These are phyloP conservation scores for Eustoma russellianum DNA, from an alignment of 257 asterid species.

Conservation along the genomic window DNA sequence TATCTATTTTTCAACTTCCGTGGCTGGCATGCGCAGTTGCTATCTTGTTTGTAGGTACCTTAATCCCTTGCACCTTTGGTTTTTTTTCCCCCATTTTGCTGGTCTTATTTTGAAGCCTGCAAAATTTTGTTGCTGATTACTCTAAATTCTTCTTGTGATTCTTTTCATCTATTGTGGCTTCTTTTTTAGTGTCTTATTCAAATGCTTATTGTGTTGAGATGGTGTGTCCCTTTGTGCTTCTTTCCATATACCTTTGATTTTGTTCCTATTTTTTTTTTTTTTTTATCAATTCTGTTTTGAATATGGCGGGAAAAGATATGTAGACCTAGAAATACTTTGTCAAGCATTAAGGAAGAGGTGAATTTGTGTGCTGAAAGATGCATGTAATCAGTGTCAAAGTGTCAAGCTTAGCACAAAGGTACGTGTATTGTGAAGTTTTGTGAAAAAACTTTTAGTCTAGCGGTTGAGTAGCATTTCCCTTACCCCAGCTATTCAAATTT, in stretches of 20 bases:
- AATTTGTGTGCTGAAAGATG: background rate
- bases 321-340: background rate
- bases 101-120: background rate
- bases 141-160: background rate
- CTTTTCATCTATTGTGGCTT: background rate
- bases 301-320: background rate
- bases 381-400: background rate
- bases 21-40: conserved; percentile 80
- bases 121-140: background rate
- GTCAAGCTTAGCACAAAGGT: too few species aligned
- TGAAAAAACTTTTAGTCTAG: too few species aligned
- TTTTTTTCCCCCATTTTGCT: background rate
- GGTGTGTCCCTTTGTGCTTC: too few species aligned
- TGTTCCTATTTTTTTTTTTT: too few species aligned
- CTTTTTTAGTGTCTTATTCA: background rate
- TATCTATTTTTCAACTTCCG: conserved; percentile 62
- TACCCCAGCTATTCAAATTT: too few species aligned
- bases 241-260: too few species aligned
- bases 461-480: too few species aligned
- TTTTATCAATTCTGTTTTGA: too few species aligned
- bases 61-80: conserved; percentile 38
- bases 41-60: conserved; percentile 98
- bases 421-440: too few species aligned
- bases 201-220: too few species aligned
- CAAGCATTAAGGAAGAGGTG: conserved; percentile 2